Percentiles rank a stretch among this genome's conserved stretches.
Evolutionary conservation across 345 rosid species (phyloP).

Genomic region (Isatis tinctoria): DNA sequence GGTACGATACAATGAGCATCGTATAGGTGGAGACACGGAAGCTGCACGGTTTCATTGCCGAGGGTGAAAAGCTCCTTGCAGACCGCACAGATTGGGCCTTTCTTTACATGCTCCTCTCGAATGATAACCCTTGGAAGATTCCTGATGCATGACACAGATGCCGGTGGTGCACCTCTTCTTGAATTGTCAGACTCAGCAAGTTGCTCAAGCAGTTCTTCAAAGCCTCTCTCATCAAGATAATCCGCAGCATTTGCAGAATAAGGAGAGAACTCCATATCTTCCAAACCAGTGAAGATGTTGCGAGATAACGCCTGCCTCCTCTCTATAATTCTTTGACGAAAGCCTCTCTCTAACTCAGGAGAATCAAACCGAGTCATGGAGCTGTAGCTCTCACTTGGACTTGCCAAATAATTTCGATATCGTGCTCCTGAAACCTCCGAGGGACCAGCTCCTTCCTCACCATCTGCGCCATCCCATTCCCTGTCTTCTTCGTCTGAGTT

Average conservation of each 20-base stretch:
- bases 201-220: slow-evolving; percentile 70
- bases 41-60: slow-evolving; percentile 62
- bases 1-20: slow-evolving; percentile 77
- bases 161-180: slow-evolving; percentile 92
- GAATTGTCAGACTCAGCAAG: slow-evolving; percentile 66
- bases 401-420: slow-evolving; percentile 34
- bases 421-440: slow-evolving; percentile 28
- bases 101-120: slow-evolving; percentile 44
- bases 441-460: slow-evolving; percentile 34
- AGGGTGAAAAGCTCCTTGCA: slow-evolving; percentile 69
- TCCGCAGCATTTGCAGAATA: slow-evolving; percentile 46
- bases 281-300: slow-evolving; percentile 37
- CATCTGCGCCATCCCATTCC: slow-evolving; percentile 33
- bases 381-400: slow-evolving; percentile 46
- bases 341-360: slow-evolving; percentile 38
- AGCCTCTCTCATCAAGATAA: slow-evolving; percentile 59
- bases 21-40: slow-evolving; percentile 85
- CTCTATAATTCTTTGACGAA: slow-evolving; percentile 40
- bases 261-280: slow-evolving; percentile 41
- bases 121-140: slow-evolving; percentile 53
- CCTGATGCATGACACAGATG: slow-evolving; percentile 58
- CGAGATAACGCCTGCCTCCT: slow-evolving; percentile 37
- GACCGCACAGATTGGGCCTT: slow-evolving; percentile 66
- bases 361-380: slow-evolving; percentile 34
- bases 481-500: slow-evolving; percentile 60